These are phyloP conservation scores for Diaporthe citri DNA, from an alignment of 2,329 filamentous ascomycete genomes.

Conservation along the genomic window DNA sequence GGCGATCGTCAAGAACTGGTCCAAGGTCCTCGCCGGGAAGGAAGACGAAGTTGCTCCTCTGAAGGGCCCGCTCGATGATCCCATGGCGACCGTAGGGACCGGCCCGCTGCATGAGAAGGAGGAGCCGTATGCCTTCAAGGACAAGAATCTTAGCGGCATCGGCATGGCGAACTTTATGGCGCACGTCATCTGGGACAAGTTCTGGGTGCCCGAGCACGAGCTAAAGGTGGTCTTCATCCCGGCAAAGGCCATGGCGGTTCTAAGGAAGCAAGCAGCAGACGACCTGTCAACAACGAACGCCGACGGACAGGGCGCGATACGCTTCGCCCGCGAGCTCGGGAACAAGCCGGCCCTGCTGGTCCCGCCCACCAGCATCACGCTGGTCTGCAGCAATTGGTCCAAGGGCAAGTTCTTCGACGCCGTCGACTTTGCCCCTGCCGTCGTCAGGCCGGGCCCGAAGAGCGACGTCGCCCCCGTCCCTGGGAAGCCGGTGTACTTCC, in stretches of 20 bases:
- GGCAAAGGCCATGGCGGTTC: constrained; percentile 43
- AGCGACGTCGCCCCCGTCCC: not conserved
- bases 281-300: constrained; percentile 44
- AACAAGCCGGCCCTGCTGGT: not conserved
- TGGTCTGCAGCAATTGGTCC: constrained; percentile 42
- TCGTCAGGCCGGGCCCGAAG: constrained; percentile 33
- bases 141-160: constrained; percentile 46
- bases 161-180: constrained; percentile 50
- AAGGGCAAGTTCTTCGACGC: constrained; percentile 51
- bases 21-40: constrained; percentile 56
- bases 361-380: constrained; percentile 27
- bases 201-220: constrained; percentile 50
- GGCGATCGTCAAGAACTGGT: constrained; percentile 61
- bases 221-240: constrained; percentile 56
- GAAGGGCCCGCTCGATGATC: constrained; percentile 52
- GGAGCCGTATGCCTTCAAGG: constrained; percentile 47
- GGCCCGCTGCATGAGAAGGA: constrained; percentile 40
- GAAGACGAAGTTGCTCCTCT: constrained; percentile 56
- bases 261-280: constrained; percentile 50
- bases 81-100: constrained; percentile 46
- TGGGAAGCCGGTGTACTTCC: constrained; percentile 33
- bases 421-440: constrained; percentile 51
- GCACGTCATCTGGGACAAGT: constrained; percentile 50
- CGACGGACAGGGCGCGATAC: constrained; percentile 39
- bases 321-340: constrained; percentile 25